phyloP scores from a whole-genome alignment of 2,329 filamentous ascomycete genomes.

The Exserohilum turcica region DNA sequence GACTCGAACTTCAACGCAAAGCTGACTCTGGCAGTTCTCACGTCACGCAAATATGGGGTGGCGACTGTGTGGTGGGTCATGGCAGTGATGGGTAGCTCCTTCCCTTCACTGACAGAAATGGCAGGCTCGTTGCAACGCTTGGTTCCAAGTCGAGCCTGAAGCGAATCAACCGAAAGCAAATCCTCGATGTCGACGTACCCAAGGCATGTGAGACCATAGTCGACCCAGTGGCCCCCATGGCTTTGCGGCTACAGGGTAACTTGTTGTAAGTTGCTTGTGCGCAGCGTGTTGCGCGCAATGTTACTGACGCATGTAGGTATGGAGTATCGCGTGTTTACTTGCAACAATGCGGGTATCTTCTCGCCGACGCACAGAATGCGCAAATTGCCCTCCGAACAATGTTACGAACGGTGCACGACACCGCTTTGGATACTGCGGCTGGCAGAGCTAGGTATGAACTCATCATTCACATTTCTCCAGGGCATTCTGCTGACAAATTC shows the following conservation, averaged over 20 bases:
- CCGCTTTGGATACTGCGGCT: slow-evolving; percentile 70
- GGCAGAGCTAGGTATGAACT: slow-evolving; percentile 70
- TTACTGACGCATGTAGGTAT: slow-evolving; percentile 38
- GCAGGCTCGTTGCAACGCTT: slow-evolving; percentile 88
- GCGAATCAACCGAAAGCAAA: slow-evolving; percentile 81
- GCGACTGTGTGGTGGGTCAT: slow-evolving; percentile 83
- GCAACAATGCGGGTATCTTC: slow-evolving; percentile 85
- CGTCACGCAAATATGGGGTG: slow-evolving; percentile 84
- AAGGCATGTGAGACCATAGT: slow-evolving; percentile 90
- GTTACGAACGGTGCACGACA: slow-evolving; percentile 62
- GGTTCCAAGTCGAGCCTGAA: slow-evolving; percentile 72
- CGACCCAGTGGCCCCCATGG: slow-evolving; percentile 82
- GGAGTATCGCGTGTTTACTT: slow-evolving; percentile 84
- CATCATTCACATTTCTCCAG: not conserved
- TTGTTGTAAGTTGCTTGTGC: slow-evolving; percentile 64
- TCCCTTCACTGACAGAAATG: slow-evolving; percentile 27
- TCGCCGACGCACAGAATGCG: slow-evolving; percentile 77
- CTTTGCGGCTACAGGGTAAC: slow-evolving; percentile 85
- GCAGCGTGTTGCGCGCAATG: not conserved
- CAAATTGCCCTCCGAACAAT: slow-evolving; percentile 74
- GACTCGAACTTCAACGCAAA: not conserved
- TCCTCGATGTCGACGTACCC: slow-evolving; percentile 83
- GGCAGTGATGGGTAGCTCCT: not conserved
- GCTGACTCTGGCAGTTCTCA: slow-evolving; percentile 66
- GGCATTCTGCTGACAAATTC: slow-evolving; percentile 5